Evolutionary conservation across 2,329 filamentous ascomycete species (phyloP).

Genomic region (Diaporthe aspalathi): DNA sequence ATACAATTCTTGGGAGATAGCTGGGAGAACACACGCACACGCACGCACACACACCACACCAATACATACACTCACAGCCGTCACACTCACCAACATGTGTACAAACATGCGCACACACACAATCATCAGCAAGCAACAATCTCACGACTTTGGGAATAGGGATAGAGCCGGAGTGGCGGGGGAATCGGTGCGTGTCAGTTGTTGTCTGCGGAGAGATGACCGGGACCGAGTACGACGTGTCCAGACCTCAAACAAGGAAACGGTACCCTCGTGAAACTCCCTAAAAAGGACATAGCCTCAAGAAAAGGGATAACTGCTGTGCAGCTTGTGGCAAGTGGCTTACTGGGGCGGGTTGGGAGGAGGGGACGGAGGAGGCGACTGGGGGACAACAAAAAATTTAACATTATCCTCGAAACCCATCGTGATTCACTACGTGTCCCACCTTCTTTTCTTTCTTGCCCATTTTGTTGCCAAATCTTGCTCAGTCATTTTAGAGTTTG

Average conservation of each 20-base stretch:
- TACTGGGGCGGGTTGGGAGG: too few species aligned
- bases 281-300: neutral
- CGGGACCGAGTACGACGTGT: neutral
- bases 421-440: conserved; percentile 13
- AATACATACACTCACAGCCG: neutral
- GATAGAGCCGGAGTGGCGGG: conserved; percentile 15
- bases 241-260: neutral
- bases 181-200: neutral
- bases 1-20: conserved; percentile 13
- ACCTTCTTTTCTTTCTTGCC: neutral
- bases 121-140: neutral
- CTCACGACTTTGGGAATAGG: neutral
- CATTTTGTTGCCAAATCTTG: neutral
- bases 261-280: neutral
- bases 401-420: conserved; percentile 22
- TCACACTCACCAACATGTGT: too few species aligned
- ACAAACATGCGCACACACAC: neutral
- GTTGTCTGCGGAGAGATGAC: conserved; percentile 12
- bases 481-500: neutral
- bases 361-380: neutral
- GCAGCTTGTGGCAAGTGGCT: neutral
- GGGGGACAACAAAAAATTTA: neutral
- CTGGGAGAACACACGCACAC: conserved; percentile 1
- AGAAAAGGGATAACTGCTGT: neutral
- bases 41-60: neutral